These are phyloP conservation scores for Osmanthus fragrans DNA, from an alignment of 257 asterid genomes.

Conservation along the genomic window DNA sequence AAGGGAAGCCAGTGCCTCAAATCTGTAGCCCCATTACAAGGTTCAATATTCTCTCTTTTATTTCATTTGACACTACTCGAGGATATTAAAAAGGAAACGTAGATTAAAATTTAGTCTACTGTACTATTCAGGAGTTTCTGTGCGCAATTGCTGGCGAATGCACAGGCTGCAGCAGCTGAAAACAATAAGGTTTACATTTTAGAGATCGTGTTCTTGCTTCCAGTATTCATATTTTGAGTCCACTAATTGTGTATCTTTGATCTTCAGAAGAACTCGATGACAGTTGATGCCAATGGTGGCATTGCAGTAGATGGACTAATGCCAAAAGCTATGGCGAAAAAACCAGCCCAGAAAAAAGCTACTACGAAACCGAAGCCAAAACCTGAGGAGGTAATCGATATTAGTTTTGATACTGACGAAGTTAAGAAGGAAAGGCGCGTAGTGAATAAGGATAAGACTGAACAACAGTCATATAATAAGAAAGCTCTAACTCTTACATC, in stretches of 20 bases:
- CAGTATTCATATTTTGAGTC: neutral
- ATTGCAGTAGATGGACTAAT: slow-evolving; percentile 37
- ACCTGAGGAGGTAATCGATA: slow-evolving; percentile 46
- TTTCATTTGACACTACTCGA: neutral
- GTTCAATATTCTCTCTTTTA: slow-evolving; percentile 19
- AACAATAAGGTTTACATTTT: slow-evolving; percentile 50
- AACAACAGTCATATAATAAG: slow-evolving; percentile 45
- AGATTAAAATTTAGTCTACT: too few species aligned
- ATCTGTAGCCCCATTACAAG: slow-evolving; percentile 75
- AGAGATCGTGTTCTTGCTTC: neutral
- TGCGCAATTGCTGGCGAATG: slow-evolving; percentile 79
- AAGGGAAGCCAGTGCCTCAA: slow-evolving; percentile 71
- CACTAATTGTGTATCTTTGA: neutral
- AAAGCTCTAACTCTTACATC: slow-evolving; percentile 69
- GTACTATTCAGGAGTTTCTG: slow-evolving; percentile 58
- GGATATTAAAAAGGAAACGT: neutral
- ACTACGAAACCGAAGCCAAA: slow-evolving; percentile 48
- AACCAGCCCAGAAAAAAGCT: slow-evolving; percentile 54
- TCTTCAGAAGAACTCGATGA: slow-evolving; percentile 33
- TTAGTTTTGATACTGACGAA: slow-evolving; percentile 51
- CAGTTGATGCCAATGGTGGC: slow-evolving; percentile 39
- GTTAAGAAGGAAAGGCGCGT: slow-evolving; percentile 29
- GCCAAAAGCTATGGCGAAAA: slow-evolving; percentile 40
- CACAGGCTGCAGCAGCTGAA: slow-evolving; percentile 62
- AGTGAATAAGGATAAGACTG: slow-evolving; percentile 17